Base-by-base conservation (phyloP, 2,329 filamentous ascomycete genomes). In the Ophiostoma perfectum region DNA sequence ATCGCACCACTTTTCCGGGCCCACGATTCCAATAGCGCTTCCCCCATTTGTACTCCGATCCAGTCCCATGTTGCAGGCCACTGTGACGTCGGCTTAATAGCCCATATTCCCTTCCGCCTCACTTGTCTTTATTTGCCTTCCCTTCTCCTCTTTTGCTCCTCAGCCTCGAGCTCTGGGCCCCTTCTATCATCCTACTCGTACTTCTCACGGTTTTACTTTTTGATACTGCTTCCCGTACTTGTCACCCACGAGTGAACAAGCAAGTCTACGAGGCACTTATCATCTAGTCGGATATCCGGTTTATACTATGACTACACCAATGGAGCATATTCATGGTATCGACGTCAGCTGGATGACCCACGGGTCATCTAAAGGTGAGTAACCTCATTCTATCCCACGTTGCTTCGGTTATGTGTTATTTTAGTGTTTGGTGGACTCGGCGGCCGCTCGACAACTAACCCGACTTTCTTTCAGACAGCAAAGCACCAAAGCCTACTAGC, bases 331-430 rank as follows among this genome's bases (percentile, higher is more conserved):
- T 72, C 88, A 92, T 77, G 89, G 89, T 73, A 86, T 96, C 75
- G 92, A 96, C 79, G 92, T 96, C 76, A 93, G 90, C 79, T 96
- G 92, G 92, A 90, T 96, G 82, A 84, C 84, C 74, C 90, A 95
- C 79, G 90, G 91, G 76, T 87, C 89, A 74, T 87, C 88, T 72
- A 93, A 90, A 89, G 92, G 92, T 91, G 83, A 63, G 60, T 12
- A 16, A n/a, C 1, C 2, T 42, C 65, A 27, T 39, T 36, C 38
- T n/a, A 42, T 16, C 3, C 16, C 38, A 55, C n/a, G 18, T 9
- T 18, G 27, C 3, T 27, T 27, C 2, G 27, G 27, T 27, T 27
- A 1, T 27, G 27, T 27, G 27, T 27, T 2, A 27, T 27, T 27
- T 27, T 27, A 2, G 27, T 27, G 27, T 27, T 27, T 27, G 27